Evolutionary conservation across 352 stramenopile species (phyloP).

Genomic region (Pythium biforme): DNA sequence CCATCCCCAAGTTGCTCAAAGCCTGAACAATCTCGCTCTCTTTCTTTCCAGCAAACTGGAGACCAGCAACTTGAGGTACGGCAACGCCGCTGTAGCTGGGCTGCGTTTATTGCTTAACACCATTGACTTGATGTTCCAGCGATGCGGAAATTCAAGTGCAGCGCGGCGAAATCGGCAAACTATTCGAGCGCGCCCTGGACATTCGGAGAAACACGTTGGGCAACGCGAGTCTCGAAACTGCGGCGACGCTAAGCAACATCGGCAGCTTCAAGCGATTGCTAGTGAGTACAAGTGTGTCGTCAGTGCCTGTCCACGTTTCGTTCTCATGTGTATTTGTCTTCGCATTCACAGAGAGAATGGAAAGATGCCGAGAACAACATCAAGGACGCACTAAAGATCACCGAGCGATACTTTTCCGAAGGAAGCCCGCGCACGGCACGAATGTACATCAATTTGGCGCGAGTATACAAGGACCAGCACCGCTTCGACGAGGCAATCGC

Average conservation of each 20-base stretch:
- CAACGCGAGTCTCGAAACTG: constrained; percentile 78
- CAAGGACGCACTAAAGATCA: constrained; percentile 77
- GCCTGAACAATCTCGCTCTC: constrained; percentile 77
- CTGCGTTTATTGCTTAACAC: not conserved
- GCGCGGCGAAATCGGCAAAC: constrained; percentile 51
- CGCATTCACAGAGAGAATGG: constrained; percentile 47
- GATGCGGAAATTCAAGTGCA: constrained; percentile 33
- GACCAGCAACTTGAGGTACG: constrained; percentile 51
- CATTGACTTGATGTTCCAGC: not conserved
- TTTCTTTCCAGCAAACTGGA: constrained; percentile 71
- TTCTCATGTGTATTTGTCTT: not conserved
- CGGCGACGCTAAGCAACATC: constrained; percentile 80
- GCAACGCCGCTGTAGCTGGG: not conserved
- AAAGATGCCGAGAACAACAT: constrained; percentile 65
- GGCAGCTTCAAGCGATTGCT: constrained; percentile 78
- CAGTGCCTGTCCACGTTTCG: not conserved
- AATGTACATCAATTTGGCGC: constrained; percentile 77
- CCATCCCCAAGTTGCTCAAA: constrained; percentile 78
- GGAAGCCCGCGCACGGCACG: constrained; percentile 65
- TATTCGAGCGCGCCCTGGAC: constrained; percentile 62
- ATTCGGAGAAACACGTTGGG: constrained; percentile 73
- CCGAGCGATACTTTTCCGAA: constrained; percentile 73
- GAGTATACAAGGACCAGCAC: constrained; percentile 79
- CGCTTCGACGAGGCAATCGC: constrained; percentile 64
- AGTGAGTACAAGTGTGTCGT: constrained; percentile 28